These are phyloP conservation scores for Aspergillus ochraceoroseus DNA, from an alignment of 2,329 filamentous ascomycete species.

Conservation along the genomic window DNA sequence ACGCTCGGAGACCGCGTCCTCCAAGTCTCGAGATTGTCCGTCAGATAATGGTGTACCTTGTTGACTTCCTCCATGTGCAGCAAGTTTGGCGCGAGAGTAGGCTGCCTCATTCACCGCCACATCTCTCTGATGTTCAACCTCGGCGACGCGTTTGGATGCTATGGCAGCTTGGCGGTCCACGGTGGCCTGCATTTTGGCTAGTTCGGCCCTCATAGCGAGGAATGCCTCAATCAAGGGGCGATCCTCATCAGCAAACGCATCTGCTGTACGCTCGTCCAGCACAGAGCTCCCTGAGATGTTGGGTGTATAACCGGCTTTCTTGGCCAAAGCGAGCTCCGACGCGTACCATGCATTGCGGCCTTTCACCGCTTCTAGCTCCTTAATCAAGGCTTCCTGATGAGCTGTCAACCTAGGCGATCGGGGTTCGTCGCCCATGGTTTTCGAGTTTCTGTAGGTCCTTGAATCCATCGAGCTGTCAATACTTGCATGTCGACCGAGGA, in stretches of 20 bases:
- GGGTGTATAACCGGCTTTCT: slow-evolving; percentile 79
- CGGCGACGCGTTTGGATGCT: slow-evolving; percentile 83
- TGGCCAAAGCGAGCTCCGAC: slow-evolving; percentile 85
- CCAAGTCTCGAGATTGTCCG: slow-evolving; percentile 51
- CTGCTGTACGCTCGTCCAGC: slow-evolving; percentile 69
- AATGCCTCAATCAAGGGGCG: slow-evolving; percentile 87
- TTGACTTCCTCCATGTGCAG: slow-evolving; percentile 69
- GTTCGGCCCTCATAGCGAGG: slow-evolving; percentile 81
- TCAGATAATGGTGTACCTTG: slow-evolving; percentile 53
- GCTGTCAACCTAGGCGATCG: slow-evolving; percentile 44
- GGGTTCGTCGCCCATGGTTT: slow-evolving; percentile 42
- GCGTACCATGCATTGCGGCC: slow-evolving; percentile 95
- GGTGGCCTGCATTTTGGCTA: slow-evolving; percentile 81
- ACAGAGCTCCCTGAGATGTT: slow-evolving; percentile 65
- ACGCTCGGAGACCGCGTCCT: slow-evolving; percentile 56
- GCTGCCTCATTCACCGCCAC: slow-evolving; percentile 90
- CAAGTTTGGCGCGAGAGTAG: slow-evolving; percentile 88
- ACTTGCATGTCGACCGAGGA: slow-evolving; percentile 40
- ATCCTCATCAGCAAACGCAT: slow-evolving; percentile 86
- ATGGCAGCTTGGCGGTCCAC: slow-evolving; percentile 82
- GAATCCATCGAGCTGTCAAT: slow-evolving; percentile 41
- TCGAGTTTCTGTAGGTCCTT: slow-evolving; percentile 39
- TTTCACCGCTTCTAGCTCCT: slow-evolving; percentile 78
- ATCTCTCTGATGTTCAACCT: slow-evolving; percentile 91
- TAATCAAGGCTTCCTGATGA: slow-evolving; percentile 61